These are phyloP conservation scores for Cryptococcus amylolentus DNA, from an alignment of 1,284 basidiomycete genomes.

Conservation along the genomic window DNA sequence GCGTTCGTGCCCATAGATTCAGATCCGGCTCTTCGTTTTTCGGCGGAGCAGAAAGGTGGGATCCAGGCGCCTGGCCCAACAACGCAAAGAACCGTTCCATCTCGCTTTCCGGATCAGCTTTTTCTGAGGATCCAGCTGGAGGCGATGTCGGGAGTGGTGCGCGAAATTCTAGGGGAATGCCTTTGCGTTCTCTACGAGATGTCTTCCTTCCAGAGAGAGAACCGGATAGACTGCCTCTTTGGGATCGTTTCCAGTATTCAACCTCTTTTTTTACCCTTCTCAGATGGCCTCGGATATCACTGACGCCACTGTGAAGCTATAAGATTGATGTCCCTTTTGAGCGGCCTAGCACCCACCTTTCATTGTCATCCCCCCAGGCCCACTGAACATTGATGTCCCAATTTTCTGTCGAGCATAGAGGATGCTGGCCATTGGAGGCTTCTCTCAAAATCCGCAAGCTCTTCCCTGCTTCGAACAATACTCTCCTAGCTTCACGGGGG, in stretches of 20 bases:
- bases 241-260: conserved; percentile 27
- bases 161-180: conserved; percentile 21
- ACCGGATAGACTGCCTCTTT: background rate
- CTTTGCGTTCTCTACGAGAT: conserved; percentile 18
- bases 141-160: background rate
- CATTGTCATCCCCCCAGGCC: conserved; percentile 27
- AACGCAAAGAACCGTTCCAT: conserved; percentile 24
- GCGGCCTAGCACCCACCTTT: background rate
- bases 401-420: conserved; percentile 23
- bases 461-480: conserved; percentile 42
- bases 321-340: background rate
- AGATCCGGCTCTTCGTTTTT: background rate
- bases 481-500: conserved; percentile 27
- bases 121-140: background rate
- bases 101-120: background rate
- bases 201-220: background rate
- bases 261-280: conserved; percentile 27
- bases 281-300: conserved; percentile 2
- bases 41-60: conserved; percentile 13
- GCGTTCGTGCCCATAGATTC: conserved; percentile 27
- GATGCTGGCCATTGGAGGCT: conserved; percentile 35
- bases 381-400: conserved; percentile 31
- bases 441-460: conserved; percentile 38
- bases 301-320: background rate
- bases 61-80: conserved; percentile 26